Percentiles rank a stretch among this genome's conserved stretches.
phyloP scores from a whole-genome alignment of 2,329 filamentous ascomycete genomes.

The Diplocarpon rosae region DNA sequence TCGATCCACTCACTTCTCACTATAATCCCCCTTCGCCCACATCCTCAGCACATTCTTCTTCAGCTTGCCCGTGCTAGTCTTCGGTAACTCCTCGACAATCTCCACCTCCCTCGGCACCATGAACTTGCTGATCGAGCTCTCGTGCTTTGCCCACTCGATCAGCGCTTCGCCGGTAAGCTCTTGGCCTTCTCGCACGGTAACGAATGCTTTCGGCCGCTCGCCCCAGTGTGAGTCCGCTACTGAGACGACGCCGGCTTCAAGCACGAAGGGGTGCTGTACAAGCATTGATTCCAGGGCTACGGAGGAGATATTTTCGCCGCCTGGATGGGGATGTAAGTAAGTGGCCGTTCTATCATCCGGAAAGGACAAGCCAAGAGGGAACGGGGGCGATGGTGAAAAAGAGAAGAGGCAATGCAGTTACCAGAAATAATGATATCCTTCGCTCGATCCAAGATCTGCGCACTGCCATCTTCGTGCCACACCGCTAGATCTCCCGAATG shows the following conservation, averaged over 20 bases:
- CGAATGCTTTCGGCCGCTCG: constrained; percentile 86
- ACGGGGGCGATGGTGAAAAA: not conserved
- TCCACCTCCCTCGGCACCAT: constrained; percentile 72
- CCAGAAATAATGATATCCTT: constrained; percentile 98
- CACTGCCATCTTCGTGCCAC: constrained; percentile 80
- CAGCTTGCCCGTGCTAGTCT: constrained; percentile 94
- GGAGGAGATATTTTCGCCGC: constrained; percentile 93
- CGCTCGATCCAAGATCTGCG: constrained; percentile 84
- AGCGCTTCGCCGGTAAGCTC: constrained; percentile 53
- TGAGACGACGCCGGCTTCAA: constrained; percentile 86
- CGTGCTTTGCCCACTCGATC: constrained; percentile 75
- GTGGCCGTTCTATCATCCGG: not conserved
- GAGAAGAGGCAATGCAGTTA: constrained; percentile 28
- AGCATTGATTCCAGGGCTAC: constrained; percentile 87
- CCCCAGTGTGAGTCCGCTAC: constrained; percentile 88
- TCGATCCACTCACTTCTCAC: constrained; percentile 11
- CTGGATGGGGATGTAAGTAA: constrained; percentile 31
- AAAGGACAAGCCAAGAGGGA: constrained; percentile 5
- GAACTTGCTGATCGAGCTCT: constrained; percentile 75
- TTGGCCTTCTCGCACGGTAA: constrained; percentile 67
- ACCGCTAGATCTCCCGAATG: constrained; percentile 91
- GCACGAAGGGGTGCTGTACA: constrained; percentile 73
- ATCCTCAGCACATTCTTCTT: constrained; percentile 87
- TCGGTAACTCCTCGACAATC: constrained; percentile 78
- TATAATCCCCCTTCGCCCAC: constrained; percentile 25